Evolutionary conservation across 1,139 yeast genomes (phyloP).

Genomic region (Taiozyma sp.): DNA sequence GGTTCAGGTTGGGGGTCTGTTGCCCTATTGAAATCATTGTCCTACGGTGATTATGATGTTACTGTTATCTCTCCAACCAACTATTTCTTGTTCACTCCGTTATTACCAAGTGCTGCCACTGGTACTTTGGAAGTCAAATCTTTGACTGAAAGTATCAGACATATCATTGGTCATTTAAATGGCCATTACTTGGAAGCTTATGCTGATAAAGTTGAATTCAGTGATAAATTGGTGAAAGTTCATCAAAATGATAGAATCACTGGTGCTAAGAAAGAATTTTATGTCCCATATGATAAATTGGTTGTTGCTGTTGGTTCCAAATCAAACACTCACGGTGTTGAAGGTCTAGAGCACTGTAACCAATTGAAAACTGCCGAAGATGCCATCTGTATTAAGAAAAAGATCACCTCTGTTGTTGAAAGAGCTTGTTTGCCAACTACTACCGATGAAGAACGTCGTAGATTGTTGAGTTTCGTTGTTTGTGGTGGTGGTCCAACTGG

Average conservation of each 20-base stretch:
- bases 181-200: constrained; percentile 56
- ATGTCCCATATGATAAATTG: constrained; percentile 60
- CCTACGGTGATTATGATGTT: constrained; percentile 47
- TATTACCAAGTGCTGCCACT: constrained; percentile 57
- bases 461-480: constrained; percentile 54
- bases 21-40: constrained; percentile 39
- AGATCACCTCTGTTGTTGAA: constrained; percentile 50
- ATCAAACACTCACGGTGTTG: constrained; percentile 62
- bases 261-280: constrained; percentile 37
- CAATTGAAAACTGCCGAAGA: constrained; percentile 63
- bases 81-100: constrained; percentile 55
- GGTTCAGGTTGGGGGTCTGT: constrained; percentile 66
- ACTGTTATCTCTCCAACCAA: constrained; percentile 60
- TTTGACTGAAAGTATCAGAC: constrained; percentile 54
- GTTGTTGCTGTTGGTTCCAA: constrained; percentile 64
- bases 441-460: constrained; percentile 52
- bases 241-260: constrained; percentile 34
- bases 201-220: constrained; percentile 48
- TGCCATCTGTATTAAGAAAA: constrained; percentile 50
- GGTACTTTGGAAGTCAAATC: constrained; percentile 53
- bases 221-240: constrained; percentile 50
- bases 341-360: constrained; percentile 53
- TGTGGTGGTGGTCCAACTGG: constrained; percentile 77
- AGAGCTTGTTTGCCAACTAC: constrained; percentile 59
- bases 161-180: constrained; percentile 40